These are phyloP conservation scores for Omphalotus guepiniiformis DNA, from an alignment of 768 basidiomycete species.

Conservation along the genomic window DNA sequence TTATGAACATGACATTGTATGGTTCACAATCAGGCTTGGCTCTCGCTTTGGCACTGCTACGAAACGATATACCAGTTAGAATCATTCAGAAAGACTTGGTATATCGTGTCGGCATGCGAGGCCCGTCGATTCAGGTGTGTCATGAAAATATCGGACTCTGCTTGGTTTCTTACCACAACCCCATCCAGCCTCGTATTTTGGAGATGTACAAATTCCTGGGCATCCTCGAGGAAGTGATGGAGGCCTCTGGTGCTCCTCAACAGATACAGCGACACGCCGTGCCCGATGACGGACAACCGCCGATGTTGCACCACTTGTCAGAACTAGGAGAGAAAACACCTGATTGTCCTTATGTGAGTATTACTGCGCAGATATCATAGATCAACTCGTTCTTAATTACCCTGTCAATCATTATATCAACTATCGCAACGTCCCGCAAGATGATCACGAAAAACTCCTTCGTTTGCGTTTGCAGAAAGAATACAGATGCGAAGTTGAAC, in stretches of 20 bases:
- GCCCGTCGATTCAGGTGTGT: constrained; percentile 34
- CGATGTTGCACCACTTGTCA: constrained; percentile 17
- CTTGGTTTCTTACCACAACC: not conserved
- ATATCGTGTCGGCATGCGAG: constrained; percentile 33
- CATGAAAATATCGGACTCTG: not conserved
- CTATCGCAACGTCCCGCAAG: constrained; percentile 18
- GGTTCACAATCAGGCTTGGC: constrained; percentile 14
- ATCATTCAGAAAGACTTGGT: constrained; percentile 17
- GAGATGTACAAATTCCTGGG: constrained; percentile 39
- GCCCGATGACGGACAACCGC: constrained; percentile 31
- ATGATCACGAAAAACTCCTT: constrained; percentile 31
- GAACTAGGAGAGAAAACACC: constrained; percentile 4
- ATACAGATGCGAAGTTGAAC: constrained; percentile 33
- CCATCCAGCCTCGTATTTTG: constrained; percentile 36
- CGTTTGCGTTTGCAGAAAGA: constrained; percentile 26
- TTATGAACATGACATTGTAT: too few relatives aligned
- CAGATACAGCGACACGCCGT: constrained; percentile 32
- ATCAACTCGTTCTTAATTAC: not conserved
- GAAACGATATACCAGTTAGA: constrained; percentile 20
- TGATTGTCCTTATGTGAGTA: constrained; percentile 10
- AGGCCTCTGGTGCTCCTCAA: constrained; percentile 21
- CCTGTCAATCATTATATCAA: not conserved
- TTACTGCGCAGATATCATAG: too few relatives aligned
- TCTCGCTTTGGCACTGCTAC: constrained; percentile 19
- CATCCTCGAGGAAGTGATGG: constrained; percentile 32